Conservation (phyloP, 139 green algal genomes). For the Spirogloea muscicola region DNA sequence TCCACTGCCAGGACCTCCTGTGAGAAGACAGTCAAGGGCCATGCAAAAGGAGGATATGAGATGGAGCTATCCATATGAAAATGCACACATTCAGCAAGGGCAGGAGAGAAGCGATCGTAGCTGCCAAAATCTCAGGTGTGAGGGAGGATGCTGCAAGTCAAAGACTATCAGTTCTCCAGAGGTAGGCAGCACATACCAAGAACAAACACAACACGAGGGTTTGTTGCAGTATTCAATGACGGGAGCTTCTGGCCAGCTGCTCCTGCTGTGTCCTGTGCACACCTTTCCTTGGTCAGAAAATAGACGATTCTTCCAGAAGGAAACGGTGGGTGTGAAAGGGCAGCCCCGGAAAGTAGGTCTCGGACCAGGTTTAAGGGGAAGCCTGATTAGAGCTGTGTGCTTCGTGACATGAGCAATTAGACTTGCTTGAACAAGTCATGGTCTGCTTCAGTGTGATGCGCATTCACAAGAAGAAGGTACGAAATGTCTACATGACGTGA, state of each 20-base stretch:
- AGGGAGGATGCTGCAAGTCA: background rate
- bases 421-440: no score
- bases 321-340: background rate
- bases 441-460: background rate
- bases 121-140: no score
- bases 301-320: background rate
- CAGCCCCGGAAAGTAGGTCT: constrained; percentile 1
- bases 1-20: constrained; percentile 78
- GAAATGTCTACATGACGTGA: background rate
- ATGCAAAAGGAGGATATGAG: background rate
- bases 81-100: background rate
- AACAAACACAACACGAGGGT: constrained; percentile 23
- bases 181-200: no score
- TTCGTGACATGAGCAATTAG: no score
- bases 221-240: background rate
- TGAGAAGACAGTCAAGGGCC: background rate
- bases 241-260: constrained; percentile 1
- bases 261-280: background rate
- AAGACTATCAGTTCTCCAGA: no score
- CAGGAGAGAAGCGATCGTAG: no score
- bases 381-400: no score
- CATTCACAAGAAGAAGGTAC: constrained; percentile 1
- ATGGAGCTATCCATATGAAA: background rate
- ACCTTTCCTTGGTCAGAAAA: background rate
- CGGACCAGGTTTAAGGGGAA: constrained; percentile 26